phyloP scores from a whole-genome alignment of 148 eudicot genomes.

The Rhododendron griersonianum region DNA sequence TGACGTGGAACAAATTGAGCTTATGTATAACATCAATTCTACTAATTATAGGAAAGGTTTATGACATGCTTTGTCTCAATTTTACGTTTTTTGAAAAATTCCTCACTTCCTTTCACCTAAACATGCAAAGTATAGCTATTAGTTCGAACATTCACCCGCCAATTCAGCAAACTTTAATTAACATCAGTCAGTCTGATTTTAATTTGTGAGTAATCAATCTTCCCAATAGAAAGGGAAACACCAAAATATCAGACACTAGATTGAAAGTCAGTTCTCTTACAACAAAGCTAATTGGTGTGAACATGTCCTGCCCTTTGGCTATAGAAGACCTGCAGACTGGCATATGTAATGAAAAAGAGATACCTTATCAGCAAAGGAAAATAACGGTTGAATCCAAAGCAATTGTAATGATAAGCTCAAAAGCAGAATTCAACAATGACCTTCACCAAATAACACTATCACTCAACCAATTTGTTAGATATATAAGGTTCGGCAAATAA shows the following conservation, averaged over 20 bases:
- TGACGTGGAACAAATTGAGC: background rate
- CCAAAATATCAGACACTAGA: background rate
- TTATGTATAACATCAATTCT: background rate
- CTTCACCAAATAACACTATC: constrained; percentile 42
- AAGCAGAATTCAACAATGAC: constrained; percentile 84
- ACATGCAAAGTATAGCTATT: background rate
- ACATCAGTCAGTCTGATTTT: background rate
- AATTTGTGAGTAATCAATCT: background rate
- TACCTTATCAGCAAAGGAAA: background rate
- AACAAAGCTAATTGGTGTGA: constrained; percentile 87
- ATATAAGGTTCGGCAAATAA: constrained; percentile 7
- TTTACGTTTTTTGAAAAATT: no score
- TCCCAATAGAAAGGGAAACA: background rate
- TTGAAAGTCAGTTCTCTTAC: constrained; percentile 40
- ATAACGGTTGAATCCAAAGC: background rate
- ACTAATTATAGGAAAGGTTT: background rate
- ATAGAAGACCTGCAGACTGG: constrained; percentile 94
- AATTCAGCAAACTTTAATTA: background rate
- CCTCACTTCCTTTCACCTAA: background rate
- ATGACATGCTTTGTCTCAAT: background rate
- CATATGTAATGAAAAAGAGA: constrained; percentile 8
- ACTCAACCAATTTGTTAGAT: constrained; percentile 1
- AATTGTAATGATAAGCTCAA: constrained; percentile 36
- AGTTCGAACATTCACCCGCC: background rate
- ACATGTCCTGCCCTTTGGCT: constrained; percentile 95